Conservation (phyloP, 805 yeast species). For the Metschnikowia matae region DNA sequence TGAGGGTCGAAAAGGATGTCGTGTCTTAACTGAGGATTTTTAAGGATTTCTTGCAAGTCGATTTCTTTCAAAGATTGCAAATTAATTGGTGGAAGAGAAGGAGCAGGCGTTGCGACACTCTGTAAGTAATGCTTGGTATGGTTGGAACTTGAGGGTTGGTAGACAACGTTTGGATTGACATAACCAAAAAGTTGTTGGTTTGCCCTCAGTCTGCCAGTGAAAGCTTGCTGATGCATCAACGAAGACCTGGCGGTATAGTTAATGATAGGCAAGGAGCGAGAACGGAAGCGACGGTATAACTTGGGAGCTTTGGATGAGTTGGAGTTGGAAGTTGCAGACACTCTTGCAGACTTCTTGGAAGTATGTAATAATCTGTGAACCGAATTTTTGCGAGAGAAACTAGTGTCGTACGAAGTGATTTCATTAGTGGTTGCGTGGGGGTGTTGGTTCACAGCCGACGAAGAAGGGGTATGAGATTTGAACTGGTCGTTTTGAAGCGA, state of each 20-base stretch:
- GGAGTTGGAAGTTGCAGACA: slow-evolving; percentile 7
- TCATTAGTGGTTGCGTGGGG: slow-evolving; percentile 4
- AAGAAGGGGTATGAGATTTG: slow-evolving; percentile 10
- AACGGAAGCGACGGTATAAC: slow-evolving; percentile 33
- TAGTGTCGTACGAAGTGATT: slow-evolving; percentile 4
- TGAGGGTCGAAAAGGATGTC: slow-evolving; percentile 91
- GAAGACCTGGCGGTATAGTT: slow-evolving; percentile 24
- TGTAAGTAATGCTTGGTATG: slow-evolving; percentile 6
- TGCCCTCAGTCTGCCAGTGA: slow-evolving; percentile 11
- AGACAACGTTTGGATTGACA: slow-evolving; percentile 5
- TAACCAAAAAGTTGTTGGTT: slow-evolving; percentile 19
- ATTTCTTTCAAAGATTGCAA: slow-evolving; percentile 78
- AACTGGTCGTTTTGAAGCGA: not conserved
- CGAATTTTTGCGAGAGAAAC: slow-evolving; percentile 10
- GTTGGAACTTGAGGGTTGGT: slow-evolving; percentile 8
- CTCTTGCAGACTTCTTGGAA: slow-evolving; percentile 13
- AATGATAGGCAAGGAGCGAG: slow-evolving; percentile 41
- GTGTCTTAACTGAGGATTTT: slow-evolving; percentile 89
- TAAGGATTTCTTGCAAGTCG: slow-evolving; percentile 81
- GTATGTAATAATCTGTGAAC: slow-evolving; percentile 7
- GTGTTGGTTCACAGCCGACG: slow-evolving; percentile 3
- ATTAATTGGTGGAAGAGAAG: slow-evolving; percentile 77
- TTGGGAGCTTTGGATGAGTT: slow-evolving; percentile 26
- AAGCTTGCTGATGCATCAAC: slow-evolving; percentile 13
- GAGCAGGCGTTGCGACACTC: slow-evolving; percentile 14